Evolutionary conservation across 805 yeast genomes (phyloP), one percentile per base, ranked within the genome.

Genomic region (Komagataella ulmi): DNA sequence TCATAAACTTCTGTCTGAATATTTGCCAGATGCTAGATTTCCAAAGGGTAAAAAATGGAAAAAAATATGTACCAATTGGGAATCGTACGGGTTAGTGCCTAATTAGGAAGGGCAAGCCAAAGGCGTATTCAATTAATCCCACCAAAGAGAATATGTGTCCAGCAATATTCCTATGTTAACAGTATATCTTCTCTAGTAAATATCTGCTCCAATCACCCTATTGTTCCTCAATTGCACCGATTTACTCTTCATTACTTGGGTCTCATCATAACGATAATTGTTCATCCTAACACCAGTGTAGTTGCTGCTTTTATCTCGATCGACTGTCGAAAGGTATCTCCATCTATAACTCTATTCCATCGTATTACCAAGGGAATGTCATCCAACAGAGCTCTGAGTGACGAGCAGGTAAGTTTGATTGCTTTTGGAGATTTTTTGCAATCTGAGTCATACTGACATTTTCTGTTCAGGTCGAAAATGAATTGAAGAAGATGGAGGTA

Each of bases 401-500:
- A 74, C 57, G 75, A 70, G 58, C 77, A 74, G 65, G 78, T 73
- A 65, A 45, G 77, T 71, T 24, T 24, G 14, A 44, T 17, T 19
- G n/a, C 18, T 47, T 8, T 7, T 1, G 10, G 18, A 5, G 23
- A 45, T 3, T 5, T 5, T 45, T 6, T 45, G 12, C 47, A 18
- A n/a, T 14, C 18, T 3, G 43, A n/a, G 6, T 7, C 49, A 3
- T 14, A 23, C 51, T 51, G 49, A 47, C 49, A 68, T 17, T 60
- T 58, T 51, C 7, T 19, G 10, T 10, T 44, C 64, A 90, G 89
- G 98, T 91, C 59, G 89, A 85, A 64, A 88, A 88, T 61, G 99
- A 93, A 75, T 86, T 93, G 70, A 83, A 83, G 68, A 93, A 93
- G 76, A 93, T 93, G 97, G 96, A 91, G 67, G 90, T 95, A 65